phyloP scores from a whole-genome alignment of 441 rosid genomes.

The Pelargonium australe region DNA sequence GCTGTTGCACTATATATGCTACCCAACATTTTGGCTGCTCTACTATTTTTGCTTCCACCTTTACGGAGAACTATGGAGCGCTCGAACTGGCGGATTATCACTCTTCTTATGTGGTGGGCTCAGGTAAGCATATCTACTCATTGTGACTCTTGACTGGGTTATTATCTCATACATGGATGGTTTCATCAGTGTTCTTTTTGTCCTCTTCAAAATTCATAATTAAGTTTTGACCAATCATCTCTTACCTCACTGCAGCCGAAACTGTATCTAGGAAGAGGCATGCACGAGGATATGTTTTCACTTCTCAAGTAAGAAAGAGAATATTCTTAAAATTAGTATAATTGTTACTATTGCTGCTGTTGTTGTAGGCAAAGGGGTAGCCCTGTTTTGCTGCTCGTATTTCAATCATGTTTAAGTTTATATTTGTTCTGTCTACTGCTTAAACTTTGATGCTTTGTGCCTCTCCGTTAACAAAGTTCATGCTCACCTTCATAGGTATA shows the following conservation, averaged over 20 bases:
- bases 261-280: constrained; percentile 90
- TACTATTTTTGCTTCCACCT: constrained; percentile 72
- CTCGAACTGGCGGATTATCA: constrained; percentile 68
- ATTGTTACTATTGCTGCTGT: not conserved
- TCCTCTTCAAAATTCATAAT: constrained; percentile 2
- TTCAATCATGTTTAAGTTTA: not conserved
- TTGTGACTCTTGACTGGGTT: not conserved
- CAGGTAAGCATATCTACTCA: constrained; percentile 54
- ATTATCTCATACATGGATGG: not conserved
- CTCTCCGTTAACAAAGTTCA: constrained; percentile 15
- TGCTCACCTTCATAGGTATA: constrained; percentile 56
- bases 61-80: constrained; percentile 78
- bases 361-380: not conserved
- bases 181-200: not conserved
- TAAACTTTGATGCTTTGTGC: constrained; percentile 2
- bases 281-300: constrained; percentile 85
- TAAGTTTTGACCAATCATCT: constrained; percentile 2
- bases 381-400: not conserved
- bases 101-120: constrained; percentile 96
- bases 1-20: constrained; percentile 77
- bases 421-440: not conserved
- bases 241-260: constrained; percentile 53
- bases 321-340: not conserved
- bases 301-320: constrained; percentile 67
- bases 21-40: constrained; percentile 74